phyloP scores from a whole-genome alignment of 148 eudicot genomes.

The Tetragonia tetragonoides region DNA sequence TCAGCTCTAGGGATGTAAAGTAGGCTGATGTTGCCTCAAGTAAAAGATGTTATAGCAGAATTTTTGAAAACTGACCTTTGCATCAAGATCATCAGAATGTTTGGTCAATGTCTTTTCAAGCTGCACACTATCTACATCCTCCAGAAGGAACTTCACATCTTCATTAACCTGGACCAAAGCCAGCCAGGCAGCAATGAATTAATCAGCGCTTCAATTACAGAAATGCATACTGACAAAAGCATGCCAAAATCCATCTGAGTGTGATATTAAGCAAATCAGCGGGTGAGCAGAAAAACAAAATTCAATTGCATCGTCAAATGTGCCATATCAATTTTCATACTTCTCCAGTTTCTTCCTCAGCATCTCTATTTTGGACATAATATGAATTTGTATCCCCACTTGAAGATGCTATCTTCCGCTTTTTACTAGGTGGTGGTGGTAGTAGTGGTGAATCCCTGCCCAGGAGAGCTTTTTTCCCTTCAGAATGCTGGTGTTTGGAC shows the following conservation, averaged over 20 bases:
- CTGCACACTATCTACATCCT: conserved; percentile 32
- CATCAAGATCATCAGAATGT: conserved; percentile 48
- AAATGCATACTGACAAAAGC: conserved; percentile 4
- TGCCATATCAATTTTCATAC: conserved; percentile 19
- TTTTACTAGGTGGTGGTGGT: conserved; percentile 41
- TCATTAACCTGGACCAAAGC: conserved; percentile 38
- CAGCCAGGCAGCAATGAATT: background rate
- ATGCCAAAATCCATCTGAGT: background rate
- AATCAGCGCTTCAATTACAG: background rate
- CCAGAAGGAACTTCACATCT: conserved; percentile 50
- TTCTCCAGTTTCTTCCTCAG: conserved; percentile 28
- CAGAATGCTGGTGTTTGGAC: conserved; percentile 31
- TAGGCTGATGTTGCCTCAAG: background rate
- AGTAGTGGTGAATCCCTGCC: conserved; percentile 12
- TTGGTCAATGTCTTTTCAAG: conserved; percentile 51
- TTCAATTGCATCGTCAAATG: background rate
- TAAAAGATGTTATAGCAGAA: background rate
- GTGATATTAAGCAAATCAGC: background rate
- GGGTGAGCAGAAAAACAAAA: background rate
- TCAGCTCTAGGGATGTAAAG: background rate
- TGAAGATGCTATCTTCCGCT: conserved; percentile 38
- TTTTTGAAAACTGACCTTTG: conserved; percentile 39
- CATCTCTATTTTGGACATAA: conserved; percentile 23
- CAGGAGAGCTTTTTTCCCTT: conserved; percentile 27
- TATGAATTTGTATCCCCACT: conserved; percentile 15